phyloP scores from a whole-genome alignment of 2,329 filamentous ascomycete genomes.

The Cytospora piceicola region DNA sequence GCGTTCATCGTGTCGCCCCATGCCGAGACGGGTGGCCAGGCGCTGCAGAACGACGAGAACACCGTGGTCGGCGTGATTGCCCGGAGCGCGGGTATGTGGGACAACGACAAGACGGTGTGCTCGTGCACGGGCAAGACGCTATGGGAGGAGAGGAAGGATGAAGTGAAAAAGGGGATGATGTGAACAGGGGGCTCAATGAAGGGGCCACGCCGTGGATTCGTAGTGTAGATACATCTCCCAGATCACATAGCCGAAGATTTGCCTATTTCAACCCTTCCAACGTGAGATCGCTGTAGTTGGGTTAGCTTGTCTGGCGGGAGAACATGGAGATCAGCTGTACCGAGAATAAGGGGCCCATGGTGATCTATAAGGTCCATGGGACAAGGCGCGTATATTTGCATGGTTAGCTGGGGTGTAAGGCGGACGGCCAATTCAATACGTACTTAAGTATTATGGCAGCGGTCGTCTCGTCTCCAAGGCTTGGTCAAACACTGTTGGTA shows the following conservation, averaged over 20 bases:
- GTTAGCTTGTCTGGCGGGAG: background rate
- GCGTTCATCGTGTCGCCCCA: conserved; percentile 82
- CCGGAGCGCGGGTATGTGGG: conserved; percentile 95
- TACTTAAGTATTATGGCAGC: too few relatives aligned
- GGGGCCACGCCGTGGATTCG: background rate
- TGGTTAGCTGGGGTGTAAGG: too few relatives aligned
- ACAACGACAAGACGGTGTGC: conserved; percentile 98
- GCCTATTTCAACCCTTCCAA: background rate
- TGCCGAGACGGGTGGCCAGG: conserved; percentile 58
- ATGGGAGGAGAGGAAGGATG: conserved; percentile 94
- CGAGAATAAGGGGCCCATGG: background rate
- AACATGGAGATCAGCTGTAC: background rate
- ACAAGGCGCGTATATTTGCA: background rate
- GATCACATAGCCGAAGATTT: background rate
- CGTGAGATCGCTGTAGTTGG: conserved; percentile 4
- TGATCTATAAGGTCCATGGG: background rate
- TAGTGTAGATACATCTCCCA: background rate
- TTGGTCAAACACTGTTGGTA: too few relatives aligned
- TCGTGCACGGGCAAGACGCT: conserved; percentile 97
- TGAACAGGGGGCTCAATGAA: conserved; percentile 47
- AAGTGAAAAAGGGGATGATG: conserved; percentile 87
- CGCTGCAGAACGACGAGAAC: conserved; percentile 75
- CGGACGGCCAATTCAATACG: too few relatives aligned
- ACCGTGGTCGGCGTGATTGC: conserved; percentile 94
- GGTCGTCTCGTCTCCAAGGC: too few relatives aligned